Percentiles rank a stretch among this genome's conserved stretches.
Evolutionary conservation across 2,329 filamentous ascomycete species (phyloP).

Genomic region (Cladosporium sp.): DNA sequence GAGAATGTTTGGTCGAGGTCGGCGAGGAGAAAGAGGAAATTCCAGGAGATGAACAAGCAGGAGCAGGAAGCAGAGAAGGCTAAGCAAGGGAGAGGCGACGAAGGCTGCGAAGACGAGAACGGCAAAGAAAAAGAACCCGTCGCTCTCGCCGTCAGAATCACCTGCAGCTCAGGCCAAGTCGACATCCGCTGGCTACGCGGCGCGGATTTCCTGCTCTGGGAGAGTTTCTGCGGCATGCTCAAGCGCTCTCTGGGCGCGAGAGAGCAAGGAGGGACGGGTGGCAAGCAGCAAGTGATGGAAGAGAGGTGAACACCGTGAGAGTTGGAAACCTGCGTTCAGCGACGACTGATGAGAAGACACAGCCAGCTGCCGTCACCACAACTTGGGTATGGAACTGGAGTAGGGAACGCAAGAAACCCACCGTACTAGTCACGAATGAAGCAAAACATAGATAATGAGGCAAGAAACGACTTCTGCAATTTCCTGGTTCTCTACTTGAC

Average conservation of each 20-base stretch:
- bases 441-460: too few species aligned
- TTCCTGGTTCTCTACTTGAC: too few species aligned
- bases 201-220: slow-evolving; percentile 67
- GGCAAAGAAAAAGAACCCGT: slow-evolving; percentile 32
- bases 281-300: neutral
- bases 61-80: slow-evolving; percentile 32
- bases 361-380: too few species aligned
- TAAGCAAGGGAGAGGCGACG: slow-evolving; percentile 12
- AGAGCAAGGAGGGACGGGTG: too few species aligned
- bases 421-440: too few species aligned
- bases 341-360: too few species aligned
- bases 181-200: slow-evolving; percentile 71
- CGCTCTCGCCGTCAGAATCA: slow-evolving; percentile 40
- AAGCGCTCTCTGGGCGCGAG: slow-evolving; percentile 38
- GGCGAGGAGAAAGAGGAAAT: slow-evolving; percentile 59
- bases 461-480: too few species aligned
- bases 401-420: too few species aligned
- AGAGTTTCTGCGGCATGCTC: slow-evolving; percentile 82
- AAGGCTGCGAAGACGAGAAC: too few species aligned
- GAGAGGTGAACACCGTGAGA: too few species aligned
- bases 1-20: slow-evolving; percentile 75
- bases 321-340: too few species aligned
- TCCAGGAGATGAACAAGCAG: slow-evolving; percentile 9
- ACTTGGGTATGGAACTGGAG: too few species aligned
- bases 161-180: slow-evolving; percentile 33